Base-by-base conservation (phyloP, 177 flowering plant genomes). In the Vitis hybrid region DNA sequence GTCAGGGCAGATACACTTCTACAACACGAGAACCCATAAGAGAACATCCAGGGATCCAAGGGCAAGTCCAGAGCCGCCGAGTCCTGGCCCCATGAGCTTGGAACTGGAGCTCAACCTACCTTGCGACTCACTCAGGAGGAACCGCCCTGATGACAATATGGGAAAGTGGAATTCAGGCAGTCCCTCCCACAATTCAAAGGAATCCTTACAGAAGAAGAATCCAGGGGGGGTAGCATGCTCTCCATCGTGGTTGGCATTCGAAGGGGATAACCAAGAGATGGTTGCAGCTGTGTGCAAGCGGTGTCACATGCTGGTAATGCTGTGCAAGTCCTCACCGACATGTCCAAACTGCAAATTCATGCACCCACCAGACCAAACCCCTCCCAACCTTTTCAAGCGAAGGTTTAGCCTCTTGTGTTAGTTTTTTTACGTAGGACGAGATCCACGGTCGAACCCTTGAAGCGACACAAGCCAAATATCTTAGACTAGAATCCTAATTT, bases 341-440 rank as follows among this genome's bases (percentile, higher is more conserved):
- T 94, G 98, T 72, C 98, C 98, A 9, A 94, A 91, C 70, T 94
- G 98, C 92, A 93, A 93, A 68, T 90, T 86, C 82, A 67, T 89
- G 87, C 88, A 93, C 78, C 87, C 94, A 34, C 75, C 79, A 2
- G 72, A 82, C 13, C 83, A 82, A 60, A 82, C 63, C 73, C 69
- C 82, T 67, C 71, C 82, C 1, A 57, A 72, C 56, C 72, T 81
- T 9, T 79, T 86, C 69, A 84, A 83, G 61, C 78, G 40, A 58
- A 78, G 74, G 59, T 66, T 74, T 55, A 74, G 82, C 70, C 87
- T 85, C 69, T 50, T 80, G 10, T 80, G 83, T 60, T 86, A 83
- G 65, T 48, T 72, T 67, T 55, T 55, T 66, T 11, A 40, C 48
- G 7, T 40, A 8, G 48, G 48, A 40, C 9, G 48, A 40, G 1